A percentile compares a stretch with the other conserved stretches of the same genome.
These are phyloP conservation scores for Naganishia friedmannii DNA, from an alignment of 768 basidiomycete species.

Conservation along the genomic window DNA sequence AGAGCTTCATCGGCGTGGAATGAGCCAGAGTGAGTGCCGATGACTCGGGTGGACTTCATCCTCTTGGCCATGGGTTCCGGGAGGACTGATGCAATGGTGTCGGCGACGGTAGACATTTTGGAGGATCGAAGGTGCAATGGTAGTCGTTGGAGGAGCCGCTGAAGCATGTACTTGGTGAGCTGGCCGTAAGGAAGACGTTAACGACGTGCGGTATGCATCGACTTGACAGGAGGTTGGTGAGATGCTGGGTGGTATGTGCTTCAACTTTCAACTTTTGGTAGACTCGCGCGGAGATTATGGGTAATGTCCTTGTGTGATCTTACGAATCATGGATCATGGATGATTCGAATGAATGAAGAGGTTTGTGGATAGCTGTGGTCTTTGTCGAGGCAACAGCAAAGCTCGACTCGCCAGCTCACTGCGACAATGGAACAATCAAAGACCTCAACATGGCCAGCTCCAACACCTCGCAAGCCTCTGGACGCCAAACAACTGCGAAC, in stretches of 20 bases:
- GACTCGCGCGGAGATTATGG: too few species aligned
- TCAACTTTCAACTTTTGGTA: too few species aligned
- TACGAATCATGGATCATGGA: too few species aligned
- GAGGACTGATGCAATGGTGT: slow-evolving; percentile 24
- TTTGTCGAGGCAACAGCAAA: too few species aligned
- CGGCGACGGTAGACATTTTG: slow-evolving; percentile 21
- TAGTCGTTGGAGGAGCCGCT: neutral
- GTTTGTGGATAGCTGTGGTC: neutral
- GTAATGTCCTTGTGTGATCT: too few species aligned
- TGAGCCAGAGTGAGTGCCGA: slow-evolving; percentile 91
- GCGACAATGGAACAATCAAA: neutral
- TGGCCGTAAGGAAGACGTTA: neutral
- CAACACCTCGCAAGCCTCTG: slow-evolving; percentile 3
- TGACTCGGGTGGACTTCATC: slow-evolving; percentile 54
- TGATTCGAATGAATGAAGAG: too few species aligned
- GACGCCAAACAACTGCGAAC: slow-evolving; percentile 5
- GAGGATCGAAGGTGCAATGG: neutral
- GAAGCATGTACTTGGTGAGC: slow-evolving; percentile 2
- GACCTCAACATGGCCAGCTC: neutral
- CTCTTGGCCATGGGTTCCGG: slow-evolving; percentile 40
- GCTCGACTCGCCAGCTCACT: neutral
- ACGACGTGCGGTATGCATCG: too few species aligned
- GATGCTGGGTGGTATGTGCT: too few species aligned
- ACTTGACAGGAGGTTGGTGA: too few species aligned
- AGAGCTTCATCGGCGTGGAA: slow-evolving; percentile 98